Evolutionary conservation across 768 basidiomycete species (phyloP), one percentile per base, ranked within the genome.

Genomic region (Russula foetens): DNA sequence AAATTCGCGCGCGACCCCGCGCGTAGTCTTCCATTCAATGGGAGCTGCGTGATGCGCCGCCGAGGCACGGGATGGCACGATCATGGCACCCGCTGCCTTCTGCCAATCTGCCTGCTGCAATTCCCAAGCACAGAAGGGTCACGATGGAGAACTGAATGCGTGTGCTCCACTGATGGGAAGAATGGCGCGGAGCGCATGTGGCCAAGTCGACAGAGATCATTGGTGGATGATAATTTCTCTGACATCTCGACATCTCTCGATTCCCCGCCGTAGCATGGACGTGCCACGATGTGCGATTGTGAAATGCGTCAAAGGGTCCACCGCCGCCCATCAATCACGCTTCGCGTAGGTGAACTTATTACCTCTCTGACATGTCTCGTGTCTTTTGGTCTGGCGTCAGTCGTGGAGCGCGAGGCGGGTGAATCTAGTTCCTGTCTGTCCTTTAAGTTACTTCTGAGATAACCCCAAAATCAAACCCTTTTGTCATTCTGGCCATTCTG

Each of bases 11-110:
- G 15, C 70, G 71, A 6, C 74, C 71, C 4, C 67, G 74, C n/a
- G n/a, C n/a, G n/a, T n/a, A n/a, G n/a, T 12, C 46, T 76, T 35
- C 35, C 8, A 70, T 71, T 71, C 45, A 76, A 77, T 33, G 75
- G 74, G 1, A 61, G 59, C n/a, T n/a, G 12, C 35, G 35, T 7
- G 11, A 35, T 35, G 35, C 68, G 75, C 56, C 79, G 79, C n/a
- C 53, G 69, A 71, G 55, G 76, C 73, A 45, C 69, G 73, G 24
- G 76, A 78, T 59, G 66, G 67, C 9, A 71, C 69, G 19, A 46
- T n/a, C n/a, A n/a, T 71, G 5, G 49, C 8, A 24, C 76, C 76
- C 3, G n/a, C n/a, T n/a, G n/a, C n/a, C n/a, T n/a, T n/a, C n/a
- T n/a, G n/a, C n/a, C n/a, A n/a, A n/a, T n/a, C n/a, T n/a, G n/a